Evolutionary conservation across 106 monocot genomes (phyloP).

Genomic region (Agapanthus africanus): DNA sequence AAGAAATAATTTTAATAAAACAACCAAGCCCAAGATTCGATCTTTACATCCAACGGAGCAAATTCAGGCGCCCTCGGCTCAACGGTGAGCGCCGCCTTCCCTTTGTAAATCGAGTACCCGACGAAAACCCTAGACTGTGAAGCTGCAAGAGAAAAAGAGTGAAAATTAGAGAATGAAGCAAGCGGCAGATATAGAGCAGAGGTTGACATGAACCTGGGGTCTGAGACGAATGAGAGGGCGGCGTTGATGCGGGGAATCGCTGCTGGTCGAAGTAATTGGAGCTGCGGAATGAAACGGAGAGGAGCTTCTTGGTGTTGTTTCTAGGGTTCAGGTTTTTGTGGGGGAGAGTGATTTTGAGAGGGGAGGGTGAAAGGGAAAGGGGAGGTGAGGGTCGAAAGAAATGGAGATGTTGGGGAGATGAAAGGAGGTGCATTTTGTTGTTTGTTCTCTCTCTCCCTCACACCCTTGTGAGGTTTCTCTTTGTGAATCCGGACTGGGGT

Average conservation of each 20-base stretch:
- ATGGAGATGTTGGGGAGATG: too few relatives aligned
- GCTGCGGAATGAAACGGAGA: constrained; percentile 1
- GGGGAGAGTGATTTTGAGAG: neutral
- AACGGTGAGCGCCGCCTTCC: constrained; percentile 82
- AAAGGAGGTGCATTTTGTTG: too few relatives aligned
- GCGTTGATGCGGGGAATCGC: neutral
- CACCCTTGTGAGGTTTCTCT: too few relatives aligned
- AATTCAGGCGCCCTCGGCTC: constrained; percentile 84
- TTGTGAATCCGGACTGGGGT: too few relatives aligned
- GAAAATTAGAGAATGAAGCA: neutral
- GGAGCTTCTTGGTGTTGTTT: neutral
- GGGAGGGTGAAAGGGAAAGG: neutral
- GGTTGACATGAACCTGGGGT: neutral
- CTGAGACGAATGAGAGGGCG: neutral
- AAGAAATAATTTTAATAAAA: neutral
- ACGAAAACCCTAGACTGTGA: constrained; percentile 52
- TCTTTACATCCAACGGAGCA: constrained; percentile 59
- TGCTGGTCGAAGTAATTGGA: constrained; percentile 11
- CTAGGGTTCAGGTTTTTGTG: constrained; percentile 4
- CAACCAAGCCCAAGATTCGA: neutral
- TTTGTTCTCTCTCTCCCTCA: too few relatives aligned
- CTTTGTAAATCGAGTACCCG: constrained; percentile 86
- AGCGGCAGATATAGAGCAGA: neutral
- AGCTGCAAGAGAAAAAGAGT: constrained; percentile 8
- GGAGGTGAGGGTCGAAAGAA: neutral